Base-by-base conservation (phyloP, 2,329 filamentous ascomycete genomes). In the Monosporascus cannonballus region DNA sequence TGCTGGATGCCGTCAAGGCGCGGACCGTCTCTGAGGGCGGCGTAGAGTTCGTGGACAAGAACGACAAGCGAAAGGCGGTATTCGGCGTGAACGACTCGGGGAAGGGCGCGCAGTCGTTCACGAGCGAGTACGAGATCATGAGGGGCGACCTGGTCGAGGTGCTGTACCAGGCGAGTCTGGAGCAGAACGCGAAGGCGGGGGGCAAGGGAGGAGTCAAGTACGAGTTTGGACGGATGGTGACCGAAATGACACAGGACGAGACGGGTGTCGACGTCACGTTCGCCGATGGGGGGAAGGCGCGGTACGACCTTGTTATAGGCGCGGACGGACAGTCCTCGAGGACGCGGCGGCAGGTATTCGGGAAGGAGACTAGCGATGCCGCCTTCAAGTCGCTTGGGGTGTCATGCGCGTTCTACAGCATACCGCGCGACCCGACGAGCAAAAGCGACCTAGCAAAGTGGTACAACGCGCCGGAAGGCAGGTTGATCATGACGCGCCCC, bases 81-180 rank as follows among this genome's bases (percentile, higher is more conserved):
- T 68, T 79, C 45, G 60, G 61, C 22, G 66, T 67, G 36, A 73
- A 74, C 56, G 67, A 68, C 48, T 64, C 73, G 0, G 75, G 73
- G 3, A 65, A 71, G 50, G 73, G 74, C 0, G 60, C 57, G 34
- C 76, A 79, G 59, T 67, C 65, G 8, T 64, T 81, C 25, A 79
- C 76, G 0, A 76, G 73, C 54, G 81, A 85, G 52, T 83, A 73
- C 54, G 82, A 85, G 67, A 78, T 85, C 48, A 78, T 85, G 72
- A 71, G 81, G 8, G 80, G 77, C 0, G 77, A 83, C 50, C 60
- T 85, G n/a, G 73, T 74, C 4, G 64, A 68, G 11, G 67, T 84
- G 2, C 61, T 85, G 1, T 76, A 77, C 57, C 70, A 79, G 0
- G 65, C 58, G 18, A 71, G 68, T 22, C 56, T 63, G 9, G 56